Base-by-base conservation (phyloP, 441 rosid species). In the Erysimum pusillum region DNA sequence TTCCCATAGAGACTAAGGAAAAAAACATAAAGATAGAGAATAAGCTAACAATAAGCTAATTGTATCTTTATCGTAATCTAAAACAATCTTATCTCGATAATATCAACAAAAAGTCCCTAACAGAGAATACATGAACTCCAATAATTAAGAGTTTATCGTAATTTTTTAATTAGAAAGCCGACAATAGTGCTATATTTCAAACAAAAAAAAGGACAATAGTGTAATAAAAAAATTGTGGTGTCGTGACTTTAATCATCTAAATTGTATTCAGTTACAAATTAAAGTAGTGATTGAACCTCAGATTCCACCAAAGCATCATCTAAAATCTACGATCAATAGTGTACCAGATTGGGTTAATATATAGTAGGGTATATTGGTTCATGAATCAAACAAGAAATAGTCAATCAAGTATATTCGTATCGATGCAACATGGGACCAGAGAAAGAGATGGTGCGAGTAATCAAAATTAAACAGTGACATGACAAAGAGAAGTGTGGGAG, bases 401-500 rank as follows among this genome's bases (percentile, higher is more conserved):
- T 63, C 76, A 70, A 70, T 63, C 60, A 63, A 70, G 44, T 70
- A 56, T 36, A 71, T 45, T 63, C 67, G 54, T 76, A 77, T 64
- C 17, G 14, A 45, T 48, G 45, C 62, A 76, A 64, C 31, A 70
- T 76, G 76, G 80, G 80, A 56, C 76, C 71, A 70, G 12, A 63
- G 71, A 76, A 76, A 63, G 45, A 45, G 80, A 76, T 54, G 76
- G 80, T 35, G 67, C 41, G 12, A 69, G 70, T 62, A 69, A 52
- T 62, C 58, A 69, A 56, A 76, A 73, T 73, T 35, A 69, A 69
- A 76, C 17, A 25, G 46, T 69, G 80, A 76, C 71, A 63, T 18
- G 71, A 63, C 80, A 54, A 76, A 48, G 62, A 76, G 71, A 70
- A 76, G 54, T 76, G 76, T 63, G 71, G 76, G 64, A 76, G 74